Conservation (phyloP, 768 basidiomycete species). For the Lentinula detonsa region DNA sequence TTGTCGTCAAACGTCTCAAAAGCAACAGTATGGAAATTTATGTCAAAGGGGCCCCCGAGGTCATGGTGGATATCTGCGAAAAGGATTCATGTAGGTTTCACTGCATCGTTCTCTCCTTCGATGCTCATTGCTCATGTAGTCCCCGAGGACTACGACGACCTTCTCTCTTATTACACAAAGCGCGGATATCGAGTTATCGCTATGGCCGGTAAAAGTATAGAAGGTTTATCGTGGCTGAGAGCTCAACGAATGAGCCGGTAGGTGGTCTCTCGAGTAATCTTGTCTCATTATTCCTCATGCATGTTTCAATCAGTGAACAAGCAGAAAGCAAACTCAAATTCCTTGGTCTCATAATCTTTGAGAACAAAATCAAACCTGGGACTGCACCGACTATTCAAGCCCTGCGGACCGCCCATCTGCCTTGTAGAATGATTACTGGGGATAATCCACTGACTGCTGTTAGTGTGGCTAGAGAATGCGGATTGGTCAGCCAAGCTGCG, state of each 20-base stretch:
- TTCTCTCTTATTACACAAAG: constrained; percentile 94
- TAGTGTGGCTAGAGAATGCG: constrained; percentile 93
- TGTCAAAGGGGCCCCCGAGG: constrained; percentile 98
- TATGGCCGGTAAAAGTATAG: constrained; percentile 93
- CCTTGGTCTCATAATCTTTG: constrained; percentile 94
- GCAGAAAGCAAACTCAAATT: constrained; percentile 89
- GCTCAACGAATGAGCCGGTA: constrained; percentile 95
- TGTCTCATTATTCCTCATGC: not conserved
- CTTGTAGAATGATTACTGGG: constrained; percentile 97
- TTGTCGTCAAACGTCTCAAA: constrained; percentile 92
- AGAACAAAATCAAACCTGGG: constrained; percentile 93
- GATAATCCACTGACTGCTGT: constrained; percentile 96
- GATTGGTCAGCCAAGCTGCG: constrained; percentile 79
- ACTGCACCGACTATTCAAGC: constrained; percentile 88
- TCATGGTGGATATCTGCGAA: constrained; percentile 94
- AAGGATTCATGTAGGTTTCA: constrained; percentile 73
- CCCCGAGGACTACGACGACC: constrained; percentile 92
- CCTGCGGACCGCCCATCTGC: constrained; percentile 83
- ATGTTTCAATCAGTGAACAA: constrained; percentile 63
- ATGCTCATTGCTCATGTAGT: constrained; percentile 40
- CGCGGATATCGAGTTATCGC: constrained; percentile 98
- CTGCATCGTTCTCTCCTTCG: not conserved
- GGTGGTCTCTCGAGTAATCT: not conserved
- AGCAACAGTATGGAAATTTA: constrained; percentile 96
- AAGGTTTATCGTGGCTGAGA: constrained; percentile 92